A percentile compares a stretch with the other conserved stretches of the same genome.
Conservation (phyloP, 495 filamentous ascomycete species). For the Thozetella sp. region DNA sequence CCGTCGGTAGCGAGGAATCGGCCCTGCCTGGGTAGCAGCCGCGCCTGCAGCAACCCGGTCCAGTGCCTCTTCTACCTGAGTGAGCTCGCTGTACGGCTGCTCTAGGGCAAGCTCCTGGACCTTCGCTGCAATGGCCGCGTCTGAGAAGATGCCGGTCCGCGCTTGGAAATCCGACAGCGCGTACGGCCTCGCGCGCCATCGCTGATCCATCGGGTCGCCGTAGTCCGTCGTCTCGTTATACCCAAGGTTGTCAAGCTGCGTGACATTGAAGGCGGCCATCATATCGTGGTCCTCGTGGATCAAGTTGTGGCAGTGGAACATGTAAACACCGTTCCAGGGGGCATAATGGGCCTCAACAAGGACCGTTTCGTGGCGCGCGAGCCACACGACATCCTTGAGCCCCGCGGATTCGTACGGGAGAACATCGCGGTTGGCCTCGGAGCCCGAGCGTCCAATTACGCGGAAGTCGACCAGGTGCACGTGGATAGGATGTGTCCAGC, state of each 20-base stretch:
- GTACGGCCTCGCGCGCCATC: conserved; percentile 22
- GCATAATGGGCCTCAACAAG: conserved; percentile 48
- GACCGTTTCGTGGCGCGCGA: conserved; percentile 48
- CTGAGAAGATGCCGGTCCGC: conserved; percentile 8
- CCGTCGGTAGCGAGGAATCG: not conserved
- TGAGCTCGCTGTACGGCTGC: conserved; percentile 14
- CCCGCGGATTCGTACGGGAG: conserved; percentile 48
- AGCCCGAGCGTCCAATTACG: conserved; percentile 42
- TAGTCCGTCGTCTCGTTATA: conserved; percentile 44
- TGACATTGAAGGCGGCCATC: conserved; percentile 64
- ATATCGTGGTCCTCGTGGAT: conserved; percentile 64
- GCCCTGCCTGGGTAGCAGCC: not conserved
- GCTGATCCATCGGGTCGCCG: conserved; percentile 29
- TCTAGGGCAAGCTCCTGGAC: conserved; percentile 7
- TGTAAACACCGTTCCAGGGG: conserved; percentile 57
- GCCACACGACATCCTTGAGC: conserved; percentile 55
- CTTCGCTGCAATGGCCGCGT: conserved; percentile 9
- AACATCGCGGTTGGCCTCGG: conserved; percentile 29
- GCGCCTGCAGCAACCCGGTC: not conserved
- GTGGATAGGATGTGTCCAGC: conserved; percentile 57
- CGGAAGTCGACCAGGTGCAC: conserved; percentile 62
- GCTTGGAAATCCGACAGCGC: conserved; percentile 9
- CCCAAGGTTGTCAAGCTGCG: conserved; percentile 42
- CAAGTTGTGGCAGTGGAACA: conserved; percentile 61
- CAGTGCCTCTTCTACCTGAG: conserved; percentile 9